phyloP scores from a whole-genome alignment of 208 protist genomes.

The Trypanosoma congolense region DNA sequence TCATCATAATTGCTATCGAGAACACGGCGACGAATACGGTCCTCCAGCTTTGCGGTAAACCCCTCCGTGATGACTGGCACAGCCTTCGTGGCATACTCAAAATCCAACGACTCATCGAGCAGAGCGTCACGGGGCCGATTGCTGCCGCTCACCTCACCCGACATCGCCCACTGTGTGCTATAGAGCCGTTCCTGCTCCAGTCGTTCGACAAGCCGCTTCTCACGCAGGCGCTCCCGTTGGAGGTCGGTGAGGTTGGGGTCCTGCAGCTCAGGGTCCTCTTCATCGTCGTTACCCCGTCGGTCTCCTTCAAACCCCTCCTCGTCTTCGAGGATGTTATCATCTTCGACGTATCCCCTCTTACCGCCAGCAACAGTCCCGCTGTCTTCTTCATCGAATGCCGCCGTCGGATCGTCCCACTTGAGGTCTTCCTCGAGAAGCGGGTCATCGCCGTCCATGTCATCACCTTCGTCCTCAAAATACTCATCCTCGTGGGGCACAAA shows the following conservation, averaged over 20 bases:
- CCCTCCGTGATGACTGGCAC: constrained; percentile 83
- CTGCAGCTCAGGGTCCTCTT: constrained; percentile 57
- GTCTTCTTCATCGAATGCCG: constrained; percentile 36
- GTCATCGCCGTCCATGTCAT: constrained; percentile 27
- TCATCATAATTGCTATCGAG: constrained; percentile 77
- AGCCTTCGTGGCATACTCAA: constrained; percentile 86
- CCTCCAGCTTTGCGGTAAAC: constrained; percentile 79
- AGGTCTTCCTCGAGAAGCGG: constrained; percentile 57
- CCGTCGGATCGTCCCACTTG: constrained; percentile 48
- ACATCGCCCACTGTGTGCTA: constrained; percentile 78
- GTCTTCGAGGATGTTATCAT: constrained; percentile 32
- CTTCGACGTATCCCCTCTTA: constrained; percentile 11
- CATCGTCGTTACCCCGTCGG: constrained; percentile 30
- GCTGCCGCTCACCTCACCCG: constrained; percentile 66
- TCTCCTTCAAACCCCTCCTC: constrained; percentile 4
- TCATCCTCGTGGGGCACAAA: constrained; percentile 54
- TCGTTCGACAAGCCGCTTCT: constrained; percentile 51
- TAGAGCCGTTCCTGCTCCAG: constrained; percentile 81
- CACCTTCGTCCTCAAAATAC: constrained; percentile 28
- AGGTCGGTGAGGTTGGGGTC: constrained; percentile 65
- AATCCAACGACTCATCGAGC: constrained; percentile 80
- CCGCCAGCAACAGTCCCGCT: constrained; percentile 29
- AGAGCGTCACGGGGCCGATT: constrained; percentile 81
- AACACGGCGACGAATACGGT: constrained; percentile 84
- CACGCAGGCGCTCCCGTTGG: constrained; percentile 64